Conservation (phyloP, 257 asterid genomes). For the Forsythia suspensa region DNA sequence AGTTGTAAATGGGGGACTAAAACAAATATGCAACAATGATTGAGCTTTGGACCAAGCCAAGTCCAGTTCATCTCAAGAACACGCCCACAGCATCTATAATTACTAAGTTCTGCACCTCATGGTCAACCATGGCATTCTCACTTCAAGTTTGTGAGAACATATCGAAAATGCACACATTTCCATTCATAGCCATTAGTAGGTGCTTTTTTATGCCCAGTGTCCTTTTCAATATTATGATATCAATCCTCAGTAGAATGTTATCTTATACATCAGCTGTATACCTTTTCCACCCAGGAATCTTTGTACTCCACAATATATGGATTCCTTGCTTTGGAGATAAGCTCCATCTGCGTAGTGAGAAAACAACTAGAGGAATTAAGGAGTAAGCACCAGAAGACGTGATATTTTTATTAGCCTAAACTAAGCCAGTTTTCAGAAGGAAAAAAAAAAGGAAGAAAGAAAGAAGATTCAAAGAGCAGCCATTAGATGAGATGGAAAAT, state of each 20-base stretch:
- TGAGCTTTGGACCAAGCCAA: neutral
- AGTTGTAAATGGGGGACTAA: slow-evolving; percentile 19
- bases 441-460: neutral
- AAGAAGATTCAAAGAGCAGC: neutral
- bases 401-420: neutral
- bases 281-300: slow-evolving; percentile 99
- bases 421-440: neutral
- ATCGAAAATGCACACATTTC: slow-evolving; percentile 3
- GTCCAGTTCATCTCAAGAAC: neutral
- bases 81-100: neutral
- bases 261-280: slow-evolving; percentile 26
- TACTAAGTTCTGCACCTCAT: neutral
- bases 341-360: slow-evolving; percentile 82
- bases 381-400: slow-evolving; percentile 1
- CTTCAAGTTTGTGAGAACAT: neutral
- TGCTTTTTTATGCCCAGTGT: neutral
- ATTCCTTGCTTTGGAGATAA: slow-evolving; percentile 72
- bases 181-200: slow-evolving; percentile 6
- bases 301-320: slow-evolving; percentile 93
- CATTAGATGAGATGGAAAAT: neutral
- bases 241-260: neutral
- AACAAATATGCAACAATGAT: neutral
- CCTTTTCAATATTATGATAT: neutral
- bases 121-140: neutral
- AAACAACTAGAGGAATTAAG: slow-evolving; percentile 6